phyloP scores from a whole-genome alignment of 1,284 basidiomycete genomes.

The Ustilago cynodontis region DNA sequence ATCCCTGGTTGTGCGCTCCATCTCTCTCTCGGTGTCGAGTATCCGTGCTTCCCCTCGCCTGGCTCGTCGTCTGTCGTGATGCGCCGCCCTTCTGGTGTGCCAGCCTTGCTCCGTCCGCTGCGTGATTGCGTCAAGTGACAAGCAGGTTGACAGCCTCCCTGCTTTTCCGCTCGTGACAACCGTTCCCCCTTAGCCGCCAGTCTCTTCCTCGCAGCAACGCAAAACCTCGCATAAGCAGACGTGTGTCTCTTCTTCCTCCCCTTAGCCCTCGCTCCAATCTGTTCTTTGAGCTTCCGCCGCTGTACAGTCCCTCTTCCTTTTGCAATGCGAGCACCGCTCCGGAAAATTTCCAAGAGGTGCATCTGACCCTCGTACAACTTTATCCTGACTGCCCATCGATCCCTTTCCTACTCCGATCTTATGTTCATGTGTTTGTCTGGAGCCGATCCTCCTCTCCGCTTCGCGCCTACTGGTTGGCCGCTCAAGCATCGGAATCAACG shows the following conservation, averaged over 20 bases:
- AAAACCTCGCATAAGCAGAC: constrained; percentile 12
- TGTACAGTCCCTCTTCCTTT: background rate
- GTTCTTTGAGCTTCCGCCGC: constrained; percentile 1
- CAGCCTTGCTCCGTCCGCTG: background rate
- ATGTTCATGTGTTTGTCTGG: constrained; percentile 9
- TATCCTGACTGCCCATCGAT: constrained; percentile 11
- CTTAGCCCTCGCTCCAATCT: background rate
- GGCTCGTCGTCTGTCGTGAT: background rate
- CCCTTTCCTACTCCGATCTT: constrained; percentile 8
- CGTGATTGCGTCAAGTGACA: constrained; percentile 18
- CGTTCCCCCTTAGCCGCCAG: background rate
- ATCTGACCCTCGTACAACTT: constrained; percentile 14
- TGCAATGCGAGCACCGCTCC: background rate
- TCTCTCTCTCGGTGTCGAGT: background rate
- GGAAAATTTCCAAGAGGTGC: constrained; percentile 15
- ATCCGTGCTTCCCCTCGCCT: background rate
- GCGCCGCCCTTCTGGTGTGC: background rate
- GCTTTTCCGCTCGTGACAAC: background rate
- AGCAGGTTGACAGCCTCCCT: background rate
- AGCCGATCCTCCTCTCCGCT: constrained; percentile 3
- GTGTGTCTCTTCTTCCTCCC: constrained; percentile 6
- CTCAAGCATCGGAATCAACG: background rate
- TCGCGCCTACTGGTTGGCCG: background rate
- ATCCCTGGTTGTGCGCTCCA: background rate
- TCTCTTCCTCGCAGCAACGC: background rate